Conservation (phyloP, 768 basidiomycete species). For the Rhizopogon vesiculosus region DNA sequence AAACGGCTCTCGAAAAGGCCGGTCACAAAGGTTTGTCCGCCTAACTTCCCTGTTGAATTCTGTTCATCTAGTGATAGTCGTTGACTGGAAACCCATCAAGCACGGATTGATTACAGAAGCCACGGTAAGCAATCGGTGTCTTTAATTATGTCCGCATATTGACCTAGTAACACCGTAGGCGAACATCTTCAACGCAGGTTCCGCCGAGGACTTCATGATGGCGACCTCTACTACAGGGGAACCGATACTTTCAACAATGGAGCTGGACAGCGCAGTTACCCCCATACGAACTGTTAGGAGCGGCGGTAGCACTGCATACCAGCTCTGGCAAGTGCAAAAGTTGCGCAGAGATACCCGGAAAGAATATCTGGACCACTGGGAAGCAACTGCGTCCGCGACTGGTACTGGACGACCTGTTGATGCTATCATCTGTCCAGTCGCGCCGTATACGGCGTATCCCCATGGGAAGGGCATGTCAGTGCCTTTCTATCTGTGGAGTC, state of each 20-base stretch:
- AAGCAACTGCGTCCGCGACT: constrained; percentile 36
- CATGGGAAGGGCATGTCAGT: constrained; percentile 40
- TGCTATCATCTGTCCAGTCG: constrained; percentile 44
- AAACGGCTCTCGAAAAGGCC: constrained; percentile 50
- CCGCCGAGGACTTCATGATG: constrained; percentile 36
- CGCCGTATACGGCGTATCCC: constrained; percentile 38
- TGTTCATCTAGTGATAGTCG: constrained; percentile 35
- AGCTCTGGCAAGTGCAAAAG: constrained; percentile 60
- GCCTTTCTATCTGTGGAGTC: neutral
- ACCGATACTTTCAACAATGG: constrained; percentile 46
- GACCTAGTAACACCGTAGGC: constrained; percentile 14
- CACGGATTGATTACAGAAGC: constrained; percentile 41
- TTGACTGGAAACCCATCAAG: constrained; percentile 61
- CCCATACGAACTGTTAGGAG: too few relatives aligned
- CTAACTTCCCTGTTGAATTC: neutral
- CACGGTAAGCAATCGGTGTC: too few relatives aligned
- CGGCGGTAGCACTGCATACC: constrained; percentile 38
- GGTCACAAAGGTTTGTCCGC: constrained; percentile 56
- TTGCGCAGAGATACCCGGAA: constrained; percentile 21
- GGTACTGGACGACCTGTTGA: constrained; percentile 48
- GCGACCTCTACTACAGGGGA: constrained; percentile 38
- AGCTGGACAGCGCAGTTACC: constrained; percentile 11
- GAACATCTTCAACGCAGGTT: constrained; percentile 39
- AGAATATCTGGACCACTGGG: constrained; percentile 45
- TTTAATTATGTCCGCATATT: too few relatives aligned